Conservation (phyloP, 345 rosid species). For the Camelina hispida region DNA sequence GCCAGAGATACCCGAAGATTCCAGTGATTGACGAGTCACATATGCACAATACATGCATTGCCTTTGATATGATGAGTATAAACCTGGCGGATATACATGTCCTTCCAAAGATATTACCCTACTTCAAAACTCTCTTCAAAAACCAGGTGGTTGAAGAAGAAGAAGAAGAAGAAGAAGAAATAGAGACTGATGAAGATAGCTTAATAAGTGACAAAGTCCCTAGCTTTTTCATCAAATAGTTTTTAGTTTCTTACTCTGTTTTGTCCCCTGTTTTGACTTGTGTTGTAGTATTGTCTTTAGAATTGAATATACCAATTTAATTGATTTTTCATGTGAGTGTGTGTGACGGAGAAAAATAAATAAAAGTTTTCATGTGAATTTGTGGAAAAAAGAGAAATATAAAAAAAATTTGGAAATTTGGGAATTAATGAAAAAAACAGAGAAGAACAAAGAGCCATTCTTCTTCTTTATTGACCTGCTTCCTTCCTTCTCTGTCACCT, state of each 20-base stretch:
- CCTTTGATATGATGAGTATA: conserved; percentile 92
- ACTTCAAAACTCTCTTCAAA: conserved; percentile 79
- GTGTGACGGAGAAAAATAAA: conserved; percentile 28
- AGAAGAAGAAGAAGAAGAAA: conserved; percentile 54
- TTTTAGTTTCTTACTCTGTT: conserved; percentile 28
- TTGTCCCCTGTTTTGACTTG: conserved; percentile 9
- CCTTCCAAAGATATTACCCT: conserved; percentile 84
- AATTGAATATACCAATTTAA: neutral
- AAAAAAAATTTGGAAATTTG: neutral
- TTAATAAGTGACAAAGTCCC: conserved; percentile 32
- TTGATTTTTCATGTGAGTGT: conserved; percentile 23
- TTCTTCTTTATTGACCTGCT: conserved; percentile 32
- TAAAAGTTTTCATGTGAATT: conserved; percentile 23
- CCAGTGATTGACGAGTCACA: conserved; percentile 79
- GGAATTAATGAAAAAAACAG: conserved; percentile 1
- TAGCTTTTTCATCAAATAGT: conserved; percentile 38
- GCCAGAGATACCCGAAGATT: conserved; percentile 95
- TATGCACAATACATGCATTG: conserved; percentile 94
- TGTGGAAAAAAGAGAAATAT: neutral
- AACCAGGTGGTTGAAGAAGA: conserved; percentile 58
- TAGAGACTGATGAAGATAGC: conserved; percentile 56
- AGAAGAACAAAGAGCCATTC: conserved; percentile 26
- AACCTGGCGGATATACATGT: conserved; percentile 84
- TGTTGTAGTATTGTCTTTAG: neutral
- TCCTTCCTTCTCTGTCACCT: conserved; percentile 33